Evolutionary conservation across 495 filamentous ascomycete genomes (phyloP).

Genomic region (Penicillium angulare): DNA sequence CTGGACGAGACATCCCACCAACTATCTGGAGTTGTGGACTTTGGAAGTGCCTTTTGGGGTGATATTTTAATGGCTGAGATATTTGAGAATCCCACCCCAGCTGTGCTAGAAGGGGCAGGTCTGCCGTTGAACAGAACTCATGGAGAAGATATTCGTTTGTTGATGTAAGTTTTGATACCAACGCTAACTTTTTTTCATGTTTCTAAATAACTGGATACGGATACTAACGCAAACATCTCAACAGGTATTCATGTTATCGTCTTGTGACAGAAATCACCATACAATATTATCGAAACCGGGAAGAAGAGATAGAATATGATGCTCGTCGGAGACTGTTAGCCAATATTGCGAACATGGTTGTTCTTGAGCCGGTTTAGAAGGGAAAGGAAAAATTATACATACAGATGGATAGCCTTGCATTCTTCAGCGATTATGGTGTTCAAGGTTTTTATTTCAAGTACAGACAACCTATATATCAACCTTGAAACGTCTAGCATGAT

Average conservation of each 20-base stretch:
- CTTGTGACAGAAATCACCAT: constrained; percentile 36
- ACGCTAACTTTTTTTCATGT: not conserved
- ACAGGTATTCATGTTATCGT: constrained; percentile 45
- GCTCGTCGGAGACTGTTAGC: constrained; percentile 37
- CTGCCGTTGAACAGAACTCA: constrained; percentile 19
- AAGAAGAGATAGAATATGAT: constrained; percentile 37
- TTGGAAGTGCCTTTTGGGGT: constrained; percentile 49
- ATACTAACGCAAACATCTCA: not conserved
- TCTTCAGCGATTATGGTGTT: no score
- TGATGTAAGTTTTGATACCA: constrained; percentile 32
- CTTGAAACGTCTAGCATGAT: no score
- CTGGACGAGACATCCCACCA: constrained; percentile 49
- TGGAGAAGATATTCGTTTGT: constrained; percentile 27
- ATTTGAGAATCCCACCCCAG: constrained; percentile 34
- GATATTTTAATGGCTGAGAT: constrained; percentile 48
- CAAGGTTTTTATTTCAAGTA: no score
- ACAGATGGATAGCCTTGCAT: no score
- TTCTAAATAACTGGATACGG: no score
- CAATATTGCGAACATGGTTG: constrained; percentile 25
- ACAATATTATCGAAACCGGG: constrained; percentile 42
- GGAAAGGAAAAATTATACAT: no score
- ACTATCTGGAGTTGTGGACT: constrained; percentile 45
- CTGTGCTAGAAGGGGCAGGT: constrained; percentile 41
- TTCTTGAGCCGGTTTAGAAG: constrained; percentile 2
- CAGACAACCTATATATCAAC: no score